Percentiles rank a stretch among this genome's conserved stretches.
phyloP scores from a whole-genome alignment of 2,329 filamentous ascomycete species.

The Fusarium oxysporum region DNA sequence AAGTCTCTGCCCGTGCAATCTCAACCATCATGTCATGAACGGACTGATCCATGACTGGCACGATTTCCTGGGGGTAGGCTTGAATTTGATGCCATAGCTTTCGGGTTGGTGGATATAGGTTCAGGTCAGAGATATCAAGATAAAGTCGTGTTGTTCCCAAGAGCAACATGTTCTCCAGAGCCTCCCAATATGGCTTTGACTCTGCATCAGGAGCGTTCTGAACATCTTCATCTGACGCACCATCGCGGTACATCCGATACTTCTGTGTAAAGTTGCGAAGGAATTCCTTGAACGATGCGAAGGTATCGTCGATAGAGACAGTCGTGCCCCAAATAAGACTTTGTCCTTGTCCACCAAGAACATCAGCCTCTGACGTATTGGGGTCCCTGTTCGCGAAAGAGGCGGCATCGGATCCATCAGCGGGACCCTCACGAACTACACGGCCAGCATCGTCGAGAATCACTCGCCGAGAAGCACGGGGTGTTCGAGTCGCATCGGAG shows the following conservation, averaged over 20 bases:
- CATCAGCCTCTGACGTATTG: conserved; percentile 91
- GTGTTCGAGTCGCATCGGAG: conserved; percentile 76
- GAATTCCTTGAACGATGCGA: conserved; percentile 90
- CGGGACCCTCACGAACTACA: conserved; percentile 65
- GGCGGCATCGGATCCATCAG: conserved; percentile 67
- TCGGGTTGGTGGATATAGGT: conserved; percentile 89
- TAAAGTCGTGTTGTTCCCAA: conserved; percentile 88
- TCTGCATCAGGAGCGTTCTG: conserved; percentile 76
- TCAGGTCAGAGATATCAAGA: conserved; percentile 88
- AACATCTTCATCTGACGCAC: conserved; percentile 81
- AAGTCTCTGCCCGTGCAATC: conserved; percentile 83
- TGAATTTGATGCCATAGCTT: conserved; percentile 97
- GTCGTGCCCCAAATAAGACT: conserved; percentile 97
- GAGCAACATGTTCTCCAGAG: conserved; percentile 90
- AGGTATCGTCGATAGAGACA: conserved; percentile 90
- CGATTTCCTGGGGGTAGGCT: conserved; percentile 94
- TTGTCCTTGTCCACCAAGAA: conserved; percentile 82
- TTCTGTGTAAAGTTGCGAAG: conserved; percentile 91
- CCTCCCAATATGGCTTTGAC: conserved; percentile 84
- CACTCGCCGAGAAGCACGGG: conserved; percentile 64
- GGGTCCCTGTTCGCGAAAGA: conserved; percentile 76
- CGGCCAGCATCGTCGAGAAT: conserved; percentile 70
- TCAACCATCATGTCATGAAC: conserved; percentile 95
- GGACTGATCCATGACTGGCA: conserved; percentile 94
- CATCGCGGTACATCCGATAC: conserved; percentile 92